Base-by-base conservation (phyloP, 106 monocot genomes). In the Cymbidium sinense region DNA sequence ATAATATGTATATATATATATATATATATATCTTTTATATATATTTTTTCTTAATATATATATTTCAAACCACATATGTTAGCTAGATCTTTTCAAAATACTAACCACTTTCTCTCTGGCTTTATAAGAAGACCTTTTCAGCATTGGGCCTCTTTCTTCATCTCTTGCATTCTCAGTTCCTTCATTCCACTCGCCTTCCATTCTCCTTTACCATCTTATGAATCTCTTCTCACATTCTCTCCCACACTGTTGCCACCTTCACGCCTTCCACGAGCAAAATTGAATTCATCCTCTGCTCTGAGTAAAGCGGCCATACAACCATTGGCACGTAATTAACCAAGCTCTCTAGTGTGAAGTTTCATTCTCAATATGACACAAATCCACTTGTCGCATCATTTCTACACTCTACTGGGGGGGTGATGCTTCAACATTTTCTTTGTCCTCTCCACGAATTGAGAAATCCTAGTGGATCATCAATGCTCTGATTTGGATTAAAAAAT, bases 331-430 rank as follows among this genome's bases (percentile, higher is more conserved):
- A 83, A 9, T 74, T 10, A 28, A 70, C 77, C 25, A 83, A 12
- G 55, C 83, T 80, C n/a, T n/a, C 86, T 76, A 89, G 34, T 67
- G 80, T 79, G 71, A 84, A 86, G 73, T 88, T 88, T 86, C 85
- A 86, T 19, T 86, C 86, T 61, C 86, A 81, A 33, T 83, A 86
- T 30, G 76, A 79, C 52, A 86, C 31, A 50, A 83, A 81, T n/a
- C 83, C 83, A 25, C 80, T 69, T 0, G 77, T 72, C 18, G 73
- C n/a, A 13, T 0, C 5, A 47, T 77, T 77, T 0, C 35, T 21
- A 34, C 34, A 81, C 70, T 77, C 51, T 18, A 39, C 23, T 65
- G 79, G 83, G 7, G 83, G 79, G 4, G 67, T 0, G 79, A 76
- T 15, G 7, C 7, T 76, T 58, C 2, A 84, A 67, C 37, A 76